Conservation (phyloP, 1,139 yeast species). For the Candida sojae region DNA sequence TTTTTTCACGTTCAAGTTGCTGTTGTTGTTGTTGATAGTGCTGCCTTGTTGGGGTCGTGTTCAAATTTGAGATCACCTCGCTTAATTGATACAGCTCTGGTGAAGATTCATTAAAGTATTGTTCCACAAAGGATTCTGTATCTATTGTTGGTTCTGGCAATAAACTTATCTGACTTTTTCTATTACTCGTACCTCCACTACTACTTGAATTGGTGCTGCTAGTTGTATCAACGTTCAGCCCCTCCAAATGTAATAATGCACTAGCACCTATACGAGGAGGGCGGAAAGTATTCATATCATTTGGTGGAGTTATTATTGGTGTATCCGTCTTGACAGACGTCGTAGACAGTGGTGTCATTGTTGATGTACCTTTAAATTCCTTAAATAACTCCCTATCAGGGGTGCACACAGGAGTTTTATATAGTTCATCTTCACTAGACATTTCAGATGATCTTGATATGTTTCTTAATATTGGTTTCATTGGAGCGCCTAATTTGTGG, state of each 20-base stretch:
- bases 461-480: conserved; percentile 6
- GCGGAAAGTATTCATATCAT: not conserved
- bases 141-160: conserved; percentile 17
- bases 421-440: conserved; percentile 6
- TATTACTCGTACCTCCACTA: conserved; percentile 5
- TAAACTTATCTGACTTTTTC: conserved; percentile 10
- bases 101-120: conserved; percentile 11
- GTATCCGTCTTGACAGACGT: conserved; percentile 3
- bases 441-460: conserved; percentile 5
- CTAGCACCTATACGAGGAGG: conserved; percentile 8
- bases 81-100: conserved; percentile 11
- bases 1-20: conserved; percentile 1
- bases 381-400: conserved; percentile 7
- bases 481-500: conserved; percentile 4
- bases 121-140: conserved; percentile 14
- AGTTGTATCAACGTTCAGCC: conserved; percentile 5
- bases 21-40: conserved; percentile 5
- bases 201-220: conserved; percentile 4
- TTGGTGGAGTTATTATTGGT: conserved; percentile 5
- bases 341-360: conserved; percentile 3
- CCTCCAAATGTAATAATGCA: conserved; percentile 5
- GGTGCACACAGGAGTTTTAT: conserved; percentile 6
- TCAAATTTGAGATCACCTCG: conserved; percentile 6
- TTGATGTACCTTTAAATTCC: conserved; percentile 5
- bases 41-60: conserved; percentile 3